Evolutionary conservation across 2,329 filamentous ascomycete species (phyloP), one percentile per base, ranked within the genome.

Genomic region (Cercospora berteroae): DNA sequence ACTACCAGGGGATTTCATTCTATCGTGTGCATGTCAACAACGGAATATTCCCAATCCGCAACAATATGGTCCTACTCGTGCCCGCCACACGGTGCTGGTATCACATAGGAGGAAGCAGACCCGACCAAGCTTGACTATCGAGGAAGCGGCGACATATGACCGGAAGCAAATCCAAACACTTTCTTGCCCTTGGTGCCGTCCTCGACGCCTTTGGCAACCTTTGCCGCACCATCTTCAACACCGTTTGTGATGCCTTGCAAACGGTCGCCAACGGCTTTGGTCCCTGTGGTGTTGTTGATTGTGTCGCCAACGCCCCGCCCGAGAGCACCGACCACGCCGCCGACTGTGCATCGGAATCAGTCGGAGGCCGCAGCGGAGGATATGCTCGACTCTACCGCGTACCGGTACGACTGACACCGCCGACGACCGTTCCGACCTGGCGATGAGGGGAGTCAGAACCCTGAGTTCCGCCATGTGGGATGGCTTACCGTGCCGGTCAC

Each of bases 241-340:
- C 81, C 81, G 27, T 78, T 79, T 7, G 79, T 79, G 10, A 80
- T 75, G 67, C 80, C 78, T 42, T 79, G 74, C 50, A 82, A 70
- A 1, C 79, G 80, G 65, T 81, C 73, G 0, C 81, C 81, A 52
- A 82, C 78, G n/a, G 78, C 77, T 61, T 80, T 76, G 57, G 77
- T 81, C 20, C 80, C 81, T 3, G 81, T 83, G 7, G 81, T 81
- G 18, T 69, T 80, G 68, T 82, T 81, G 44, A 82, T 71, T 13
- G 80, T 82, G 70, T 82, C 79, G 31, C 81, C 81, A 27, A 82
- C 69, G 31, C 81, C 81, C 39, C 79, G 74, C 33, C 81, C 81
- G n/a, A 80, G 72, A 8, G 81, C 80, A 52, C 81, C 85, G 18
- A 86, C 82, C 2, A 86, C 81, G 33, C 83, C 83, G 18, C 85